Evolutionary conservation across 2,329 filamentous ascomycete genomes (phyloP).

Genomic region (Paradendryphiella salina): DNA sequence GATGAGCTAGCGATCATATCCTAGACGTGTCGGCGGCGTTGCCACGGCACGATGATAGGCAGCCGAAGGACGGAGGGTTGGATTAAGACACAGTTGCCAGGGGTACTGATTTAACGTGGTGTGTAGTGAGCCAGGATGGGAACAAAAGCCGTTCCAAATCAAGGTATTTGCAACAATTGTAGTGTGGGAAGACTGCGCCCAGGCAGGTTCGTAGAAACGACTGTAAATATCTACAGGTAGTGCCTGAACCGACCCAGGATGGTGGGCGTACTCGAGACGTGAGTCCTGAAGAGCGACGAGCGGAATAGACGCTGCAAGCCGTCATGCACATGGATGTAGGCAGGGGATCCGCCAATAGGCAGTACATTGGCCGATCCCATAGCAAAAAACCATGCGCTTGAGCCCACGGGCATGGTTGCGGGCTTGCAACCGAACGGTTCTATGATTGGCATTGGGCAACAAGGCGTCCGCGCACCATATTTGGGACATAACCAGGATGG

Average conservation of each 20-base stretch:
- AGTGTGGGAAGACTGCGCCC: constrained; percentile 39
- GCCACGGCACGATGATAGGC: constrained; percentile 35
- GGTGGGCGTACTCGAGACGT: constrained; percentile 25
- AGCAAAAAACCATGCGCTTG: constrained; percentile 34
- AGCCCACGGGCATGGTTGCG: constrained; percentile 42
- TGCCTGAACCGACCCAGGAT: constrained; percentile 41
- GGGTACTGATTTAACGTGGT: constrained; percentile 32
- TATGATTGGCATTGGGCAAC: constrained; percentile 35
- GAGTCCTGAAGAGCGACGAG: constrained; percentile 22
- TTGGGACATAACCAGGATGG: constrained; percentile 30
- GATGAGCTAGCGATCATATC: constrained; percentile 40
- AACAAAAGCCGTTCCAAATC: constrained; percentile 41
- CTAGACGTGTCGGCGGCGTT: constrained; percentile 32
- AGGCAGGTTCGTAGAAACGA: constrained; percentile 32
- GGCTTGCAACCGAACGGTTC: constrained; percentile 44
- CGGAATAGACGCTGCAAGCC: constrained; percentile 39
- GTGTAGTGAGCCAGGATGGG: constrained; percentile 33
- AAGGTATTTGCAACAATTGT: constrained; percentile 37
- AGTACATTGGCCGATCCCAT: constrained; percentile 31
- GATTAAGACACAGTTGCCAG: constrained; percentile 37
- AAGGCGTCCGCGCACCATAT: constrained; percentile 37
- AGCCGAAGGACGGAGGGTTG: constrained; percentile 33
- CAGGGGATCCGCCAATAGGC: constrained; percentile 34
- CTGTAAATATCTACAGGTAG: constrained; percentile 48
- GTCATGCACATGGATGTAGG: constrained; percentile 29